Evolutionary conservation across 2,329 filamentous ascomycete genomes (phyloP), one percentile per base, ranked within the genome.

Genomic region (Dactylonectria estremocensis): DNA sequence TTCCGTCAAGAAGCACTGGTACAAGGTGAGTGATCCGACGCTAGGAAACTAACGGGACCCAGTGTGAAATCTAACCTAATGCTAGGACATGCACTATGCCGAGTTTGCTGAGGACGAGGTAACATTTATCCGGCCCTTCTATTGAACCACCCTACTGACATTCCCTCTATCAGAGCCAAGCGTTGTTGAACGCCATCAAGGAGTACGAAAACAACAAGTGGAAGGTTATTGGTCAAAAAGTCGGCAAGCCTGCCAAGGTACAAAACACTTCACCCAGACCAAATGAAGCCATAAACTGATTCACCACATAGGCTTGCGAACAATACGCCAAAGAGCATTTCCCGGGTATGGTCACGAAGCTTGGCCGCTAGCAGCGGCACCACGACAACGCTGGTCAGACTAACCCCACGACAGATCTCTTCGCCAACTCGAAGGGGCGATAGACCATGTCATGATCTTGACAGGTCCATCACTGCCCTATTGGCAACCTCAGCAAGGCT

Each of bases 1-100:
- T 8, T 98, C 95, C 77, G 96, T 99, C 22, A 99, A 98, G 87
- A 99, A 98, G 84, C 96, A 99, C 81, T 99, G 96, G 95, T 98
- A 99, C 83, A 98, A 98, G 88, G 94, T 94, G 85, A 63, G 83
- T 40, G 43, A 24, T 28, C 9, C 33, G 45, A 4, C 14, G 18
- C 33, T 49, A 45, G 10, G 20, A 20, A 59, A n/a, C 37, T 7
- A 20, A 16, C 37, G 18, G 7, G 14, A 14, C 18, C n/a, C 31
- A 14, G 33, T 24, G 46, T 33, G 35, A 35, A 33, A 43, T 48
- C 65, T 71, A 64, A 72, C 68, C 52, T 28, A 18, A 33, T 45
- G 22, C 49, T 57, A 96, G 93, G 96, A 99, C 77, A 99, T 99
- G 96, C 96, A 99, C 80, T 98, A 98, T 80, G 96, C 96, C 72